phyloP scores from a whole-genome alignment of 139 green algal genomes.

The Yamagishiella unicocca region DNA sequence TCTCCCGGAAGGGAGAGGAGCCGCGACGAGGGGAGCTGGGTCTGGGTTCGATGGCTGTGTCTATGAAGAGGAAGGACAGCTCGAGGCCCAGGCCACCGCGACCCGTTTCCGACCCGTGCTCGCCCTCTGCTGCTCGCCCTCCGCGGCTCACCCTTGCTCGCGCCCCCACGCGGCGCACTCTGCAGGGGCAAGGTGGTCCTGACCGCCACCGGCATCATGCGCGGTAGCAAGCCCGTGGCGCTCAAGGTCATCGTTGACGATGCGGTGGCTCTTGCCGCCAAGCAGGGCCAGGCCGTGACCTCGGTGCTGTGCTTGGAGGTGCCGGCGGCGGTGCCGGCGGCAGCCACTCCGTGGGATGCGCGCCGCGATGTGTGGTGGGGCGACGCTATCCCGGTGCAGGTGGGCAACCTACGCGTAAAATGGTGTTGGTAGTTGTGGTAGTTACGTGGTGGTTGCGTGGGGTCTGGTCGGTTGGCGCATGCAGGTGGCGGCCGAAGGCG shows the following conservation, averaged over 20 bases:
- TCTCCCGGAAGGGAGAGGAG: too few species aligned
- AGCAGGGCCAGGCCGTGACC: not conserved
- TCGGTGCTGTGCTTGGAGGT: constrained; percentile 21
- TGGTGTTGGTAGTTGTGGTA: not conserved
- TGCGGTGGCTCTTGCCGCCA: constrained; percentile 35
- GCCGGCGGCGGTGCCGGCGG: not conserved
- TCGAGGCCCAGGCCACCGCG: too few species aligned
- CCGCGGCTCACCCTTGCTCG: too few species aligned
- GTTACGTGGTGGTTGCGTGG: not conserved
- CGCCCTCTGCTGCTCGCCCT: not conserved
- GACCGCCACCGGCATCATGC: constrained; percentile 79
- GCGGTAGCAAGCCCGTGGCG: constrained; percentile 74
- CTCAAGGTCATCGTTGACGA: constrained; percentile 81
- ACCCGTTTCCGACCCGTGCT: too few species aligned
- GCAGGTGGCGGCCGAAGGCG: too few species aligned
- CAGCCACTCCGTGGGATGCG: not conserved
- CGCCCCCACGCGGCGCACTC: too few species aligned
- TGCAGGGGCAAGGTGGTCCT: constrained; percentile 67
- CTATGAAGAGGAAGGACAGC: too few species aligned
- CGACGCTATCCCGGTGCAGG: not conserved
- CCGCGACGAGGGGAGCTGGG: too few species aligned
- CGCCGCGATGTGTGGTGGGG: constrained; percentile 91
- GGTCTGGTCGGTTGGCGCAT: not conserved
- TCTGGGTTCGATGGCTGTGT: too few species aligned
- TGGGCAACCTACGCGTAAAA: not conserved